A percentile compares a stretch with the other conserved stretches of the same genome.
Evolutionary conservation across 148 eudicot species (phyloP).

Genomic region (Cornus florida): DNA sequence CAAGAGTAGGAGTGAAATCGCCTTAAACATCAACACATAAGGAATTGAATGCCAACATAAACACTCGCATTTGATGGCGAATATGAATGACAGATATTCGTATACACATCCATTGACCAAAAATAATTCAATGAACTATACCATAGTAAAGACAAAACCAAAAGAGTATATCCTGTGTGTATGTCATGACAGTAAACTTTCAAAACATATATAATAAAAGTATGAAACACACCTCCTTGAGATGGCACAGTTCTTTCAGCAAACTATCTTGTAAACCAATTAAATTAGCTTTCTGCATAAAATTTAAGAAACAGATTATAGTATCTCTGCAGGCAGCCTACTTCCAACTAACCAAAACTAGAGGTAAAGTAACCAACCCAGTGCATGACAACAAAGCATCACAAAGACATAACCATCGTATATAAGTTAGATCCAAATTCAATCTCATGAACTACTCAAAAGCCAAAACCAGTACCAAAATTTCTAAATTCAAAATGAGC

Average conservation of each 20-base stretch:
- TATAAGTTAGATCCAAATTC: background rate
- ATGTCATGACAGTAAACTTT: background rate
- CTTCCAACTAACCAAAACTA: background rate
- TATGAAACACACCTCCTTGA: background rate
- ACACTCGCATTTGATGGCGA: too few relatives aligned
- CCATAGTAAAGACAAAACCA: too few relatives aligned
- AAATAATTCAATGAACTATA: too few relatives aligned
- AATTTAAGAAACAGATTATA: background rate
- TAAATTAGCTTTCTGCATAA: background rate
- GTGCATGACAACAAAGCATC: too few relatives aligned
- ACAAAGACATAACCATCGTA: background rate
- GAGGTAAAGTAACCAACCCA: background rate
- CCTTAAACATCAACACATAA: background rate
- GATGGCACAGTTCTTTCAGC: background rate
- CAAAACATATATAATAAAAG: background rate
- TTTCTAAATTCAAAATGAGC: background rate
- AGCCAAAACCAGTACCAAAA: background rate
- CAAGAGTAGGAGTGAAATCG: background rate
- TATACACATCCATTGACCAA: too few relatives aligned
- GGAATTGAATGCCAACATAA: too few relatives aligned
- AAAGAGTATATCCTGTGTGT: too few relatives aligned
- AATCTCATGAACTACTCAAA: background rate
- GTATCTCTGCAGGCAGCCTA: background rate
- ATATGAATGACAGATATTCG: too few relatives aligned
- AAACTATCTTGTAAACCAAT: background rate